Evolutionary conservation across 129 eudicot species (phyloP), one percentile per base, ranked within the genome.

Genomic region (Lactuca saligna): DNA sequence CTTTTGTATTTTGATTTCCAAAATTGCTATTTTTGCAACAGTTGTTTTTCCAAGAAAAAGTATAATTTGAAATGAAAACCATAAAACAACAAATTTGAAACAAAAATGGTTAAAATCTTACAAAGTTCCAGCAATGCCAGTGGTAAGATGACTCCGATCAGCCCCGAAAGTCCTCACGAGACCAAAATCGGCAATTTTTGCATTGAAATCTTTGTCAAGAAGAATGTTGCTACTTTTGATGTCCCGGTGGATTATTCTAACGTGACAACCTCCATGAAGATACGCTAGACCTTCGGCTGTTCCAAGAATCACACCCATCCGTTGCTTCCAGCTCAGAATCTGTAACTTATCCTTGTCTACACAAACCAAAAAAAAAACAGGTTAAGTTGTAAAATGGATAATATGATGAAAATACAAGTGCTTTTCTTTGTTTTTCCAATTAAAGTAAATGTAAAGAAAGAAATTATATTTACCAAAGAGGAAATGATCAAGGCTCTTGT

Each of bases 81-180:
- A 17, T 4, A 32, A 58, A 65, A 25, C 9, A 42, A 12, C 55
- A 35, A 39, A 44, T 14, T 58, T 35, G 6, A 49, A 48, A 29
- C 61, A 72, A 35, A 13, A 53, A 38, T 15, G 44, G 6, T 2
- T 20, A 7, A 51, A 73, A 35, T n/a, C 96, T 81, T 84, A 88
- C 96, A 88, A 75, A 65, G 96, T 88, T 67, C 96, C 96, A 48
- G 96, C 96, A 62, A 88, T 88, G 49, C 96, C 96, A 8, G 96
- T 88, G 81, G 91, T 85, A 56, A 88, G 91, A 79, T 88, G 96
- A 71, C 89, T 81, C 72, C 82, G 75, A 79, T 88, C 96, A 16
- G 83, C 82, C 35, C 87, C 96, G 17, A 88, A 88, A 56, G 76
- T 70, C 71, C 96, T 80, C 70, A 82, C 96, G 48, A 88, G 89